Evolutionary conservation across 192 early-diverging fungal species (phyloP), one percentile per base, ranked within the genome.

Genomic region (Phlyctochytrium bullatum): DNA sequence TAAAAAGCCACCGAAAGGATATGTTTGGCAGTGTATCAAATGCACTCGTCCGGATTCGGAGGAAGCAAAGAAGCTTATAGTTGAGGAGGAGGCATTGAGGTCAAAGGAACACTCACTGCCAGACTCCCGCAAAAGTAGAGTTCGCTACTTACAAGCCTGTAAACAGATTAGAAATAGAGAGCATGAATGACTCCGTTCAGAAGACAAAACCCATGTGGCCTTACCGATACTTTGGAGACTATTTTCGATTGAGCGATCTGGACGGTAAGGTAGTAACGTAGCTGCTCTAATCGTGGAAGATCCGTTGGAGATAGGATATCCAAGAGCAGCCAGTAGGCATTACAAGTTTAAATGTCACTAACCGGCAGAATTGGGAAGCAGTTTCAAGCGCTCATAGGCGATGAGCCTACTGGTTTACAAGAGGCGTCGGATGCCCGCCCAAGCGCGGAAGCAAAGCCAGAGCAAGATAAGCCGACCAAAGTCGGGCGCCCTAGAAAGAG

Each of bases 151-250:
- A n/a, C n/a, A n/a, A n/a, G n/a, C n/a, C n/a, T n/a, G n/a, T n/a
- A n/a, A n/a, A n/a, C n/a, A n/a, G n/a, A n/a, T n/a, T n/a, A n/a
- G n/a, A n/a, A n/a, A n/a, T n/a, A 71, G 40, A 75, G 4, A 12
- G 60, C 10, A 63, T 63, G 64, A 23, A 28, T 17, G 29, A 14
- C 27, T 17, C 10, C 34, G 34, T 12, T 62, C 47, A 34, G 51
- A 75, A 56, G 27, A 79, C 77, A 65, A 84, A 86, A 16, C 79
- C 86, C 17, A 79, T 87, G 77, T 96, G 93, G 92, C 94, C 94
- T 10, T 96, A 89, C 67, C 81, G 90, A 16, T 96, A 96, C 67
- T 92, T 94, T 80, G 92, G 92, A 17, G 83, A 92, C 24, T 88
- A 93, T 72, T 85, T 88, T 0, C 83, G 89, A 40, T 85, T 90